phyloP scores from a whole-genome alignment of 202 grass and related monocot genomes.

The Carex sylvatica region DNA sequence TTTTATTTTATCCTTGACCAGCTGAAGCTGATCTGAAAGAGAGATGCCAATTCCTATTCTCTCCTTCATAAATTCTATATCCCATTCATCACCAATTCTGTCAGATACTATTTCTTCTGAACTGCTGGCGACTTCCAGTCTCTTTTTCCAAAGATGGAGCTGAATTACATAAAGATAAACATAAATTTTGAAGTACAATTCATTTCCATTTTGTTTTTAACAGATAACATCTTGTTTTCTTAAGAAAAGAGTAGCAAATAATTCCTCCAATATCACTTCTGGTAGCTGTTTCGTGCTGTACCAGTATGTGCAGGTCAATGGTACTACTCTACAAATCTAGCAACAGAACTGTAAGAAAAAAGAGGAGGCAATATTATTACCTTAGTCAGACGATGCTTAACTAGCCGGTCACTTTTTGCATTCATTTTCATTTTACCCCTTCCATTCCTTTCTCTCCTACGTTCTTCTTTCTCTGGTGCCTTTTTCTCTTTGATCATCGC shows the following conservation, averaged over 20 bases:
- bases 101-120: slow-evolving; percentile 18
- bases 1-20: slow-evolving; percentile 30
- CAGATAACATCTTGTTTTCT: too few species aligned
- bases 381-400: slow-evolving; percentile 66
- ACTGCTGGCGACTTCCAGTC: background rate
- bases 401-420: slow-evolving; percentile 34
- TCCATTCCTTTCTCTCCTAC: slow-evolving; percentile 27
- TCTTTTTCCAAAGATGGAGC: slow-evolving; percentile 31
- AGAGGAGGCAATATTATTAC: slow-evolving; percentile 33
- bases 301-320: background rate
- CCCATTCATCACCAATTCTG: slow-evolving; percentile 23
- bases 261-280: background rate
- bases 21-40: slow-evolving; percentile 33
- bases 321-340: background rate
- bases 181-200: background rate
- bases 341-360: background rate
- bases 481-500: slow-evolving; percentile 31
- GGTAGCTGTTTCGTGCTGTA: background rate
- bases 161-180: slow-evolving; percentile 8
- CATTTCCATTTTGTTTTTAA: background rate
- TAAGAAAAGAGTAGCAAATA: background rate
- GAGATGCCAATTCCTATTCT: slow-evolving; percentile 23
- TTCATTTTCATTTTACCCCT: slow-evolving; percentile 27
- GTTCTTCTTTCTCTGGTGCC: slow-evolving; percentile 3
- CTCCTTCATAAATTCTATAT: slow-evolving; percentile 37